These are phyloP conservation scores for Blastomyces parvus DNA, from an alignment of 2,329 filamentous ascomycete genomes.

Conservation along the genomic window DNA sequence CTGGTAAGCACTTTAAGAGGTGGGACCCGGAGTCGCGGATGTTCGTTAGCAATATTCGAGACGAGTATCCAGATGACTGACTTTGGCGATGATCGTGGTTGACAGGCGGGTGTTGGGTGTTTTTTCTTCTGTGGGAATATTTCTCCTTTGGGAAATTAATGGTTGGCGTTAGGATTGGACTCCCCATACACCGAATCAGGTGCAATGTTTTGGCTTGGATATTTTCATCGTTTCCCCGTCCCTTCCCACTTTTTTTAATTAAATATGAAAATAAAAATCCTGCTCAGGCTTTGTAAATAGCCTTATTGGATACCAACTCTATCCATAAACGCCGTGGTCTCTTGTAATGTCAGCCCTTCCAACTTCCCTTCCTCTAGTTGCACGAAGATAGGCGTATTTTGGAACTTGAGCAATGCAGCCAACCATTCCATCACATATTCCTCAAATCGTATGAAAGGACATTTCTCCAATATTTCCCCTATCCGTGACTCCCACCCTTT, in stretches of 20 bases:
- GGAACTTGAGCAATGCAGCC: slow-evolving; percentile 32
- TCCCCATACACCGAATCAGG: background rate
- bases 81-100: background rate
- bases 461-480: slow-evolving; percentile 19
- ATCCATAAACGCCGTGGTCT: slow-evolving; percentile 31
- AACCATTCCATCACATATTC: slow-evolving; percentile 35
- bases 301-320: slow-evolving; percentile 17
- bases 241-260: background rate
- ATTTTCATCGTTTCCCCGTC: background rate
- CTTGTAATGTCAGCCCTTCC: slow-evolving; percentile 27
- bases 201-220: background rate
- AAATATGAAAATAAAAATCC: background rate
- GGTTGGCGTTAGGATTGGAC: background rate
- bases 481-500: slow-evolving; percentile 22
- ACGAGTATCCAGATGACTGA: slow-evolving; percentile 80
- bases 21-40: slow-evolving; percentile 58
- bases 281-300: background rate
- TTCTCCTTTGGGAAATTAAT: background rate
- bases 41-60: slow-evolving; percentile 75
- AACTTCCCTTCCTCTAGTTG: slow-evolving; percentile 44
- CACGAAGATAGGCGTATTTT: slow-evolving; percentile 41
- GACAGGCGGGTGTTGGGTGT: background rate
- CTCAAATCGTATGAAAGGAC: slow-evolving; percentile 33
- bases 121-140: background rate
- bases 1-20: slow-evolving; percentile 79